A percentile compares a stretch with the other conserved stretches of the same genome.
Conservation (phyloP, 2,329 filamentous ascomycete species). For the Fusarium pseudonygamai region DNA sequence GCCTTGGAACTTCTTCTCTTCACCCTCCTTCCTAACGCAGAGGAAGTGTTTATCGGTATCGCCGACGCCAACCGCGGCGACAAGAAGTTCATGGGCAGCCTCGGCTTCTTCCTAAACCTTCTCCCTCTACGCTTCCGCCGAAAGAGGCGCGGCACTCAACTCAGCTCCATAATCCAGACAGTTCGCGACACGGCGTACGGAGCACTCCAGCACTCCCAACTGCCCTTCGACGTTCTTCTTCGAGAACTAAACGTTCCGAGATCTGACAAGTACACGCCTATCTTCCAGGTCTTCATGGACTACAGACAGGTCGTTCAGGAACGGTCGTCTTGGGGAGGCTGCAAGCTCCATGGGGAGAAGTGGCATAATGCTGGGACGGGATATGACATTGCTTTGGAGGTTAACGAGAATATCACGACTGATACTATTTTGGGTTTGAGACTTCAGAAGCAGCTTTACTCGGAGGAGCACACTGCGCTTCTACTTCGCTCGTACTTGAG, state of each 20-base stretch:
- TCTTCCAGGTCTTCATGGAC: constrained; percentile 5
- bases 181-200: not conserved
- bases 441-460: no score
- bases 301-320: not conserved
- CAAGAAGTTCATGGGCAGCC: not conserved
- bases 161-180: not conserved
- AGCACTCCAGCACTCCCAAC: no score
- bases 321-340: not conserved
- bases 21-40: not conserved
- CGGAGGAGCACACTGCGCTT: no score
- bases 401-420: not conserved
- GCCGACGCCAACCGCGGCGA: not conserved
- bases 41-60: constrained; percentile 5
- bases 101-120: constrained; percentile 12
- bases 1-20: not conserved
- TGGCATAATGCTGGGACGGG: not conserved
- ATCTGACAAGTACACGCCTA: not conserved
- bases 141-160: not conserved
- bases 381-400: not conserved
- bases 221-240: not conserved
- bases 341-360: not conserved
- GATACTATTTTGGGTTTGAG: no score
- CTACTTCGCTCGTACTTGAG: no score
- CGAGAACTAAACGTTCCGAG: not conserved
- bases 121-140: not conserved